Base-by-base conservation (phyloP, 2,329 filamentous ascomycete species). In the Ophioceras dolichostomum region DNA sequence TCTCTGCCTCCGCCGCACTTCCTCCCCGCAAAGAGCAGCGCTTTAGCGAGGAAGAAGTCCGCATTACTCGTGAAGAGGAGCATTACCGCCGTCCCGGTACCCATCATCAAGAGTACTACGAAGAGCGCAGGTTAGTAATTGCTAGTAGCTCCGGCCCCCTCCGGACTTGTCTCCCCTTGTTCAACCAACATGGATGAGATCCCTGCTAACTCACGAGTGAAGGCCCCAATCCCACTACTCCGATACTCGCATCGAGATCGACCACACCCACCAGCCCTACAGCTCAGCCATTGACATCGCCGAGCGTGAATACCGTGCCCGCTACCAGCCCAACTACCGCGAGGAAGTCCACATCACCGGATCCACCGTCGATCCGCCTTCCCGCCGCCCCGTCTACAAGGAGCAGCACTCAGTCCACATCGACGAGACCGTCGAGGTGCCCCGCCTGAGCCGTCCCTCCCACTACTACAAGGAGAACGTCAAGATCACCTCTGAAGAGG, bases 31-130 rank as follows among this genome's bases (percentile, higher is more conserved):
- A 40, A 51, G 65, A 58, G 68, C 44, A 73, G 63, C 74, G 68
- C 61, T 71, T 71, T 67, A 75, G 70, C 67, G 79, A 86, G 70
- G 83, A 93, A 76, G 83, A 94, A 72, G 76, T 93, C 68, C 73
- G 64, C 56, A 81, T 83, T 63, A 77, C 84, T 67, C 76, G 73
- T 67, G 77, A 84, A 68, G 77, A 84, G 68, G 77, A 88, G 64
- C 74, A 67, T 62, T 68, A 78, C 68, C 78, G 71, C 70, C 79
- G 78, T 74, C 75, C 80, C 69, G 73, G 71, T 61, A 68, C 67
- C 65, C 67, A 67, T 55, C 64, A 68, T 48, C 65, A 73, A 57
- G 60, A 61, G 57, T 61, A 65, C 56, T 61, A 58, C 47, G 65
- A 76, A 54, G 65, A 75, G 47, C 60, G 58, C 58, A 67, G 64